Evolutionary conservation across 257 asterid genomes (phyloP), one percentile per base, ranked within the genome.

Genomic region (Verbena officinalis): DNA sequence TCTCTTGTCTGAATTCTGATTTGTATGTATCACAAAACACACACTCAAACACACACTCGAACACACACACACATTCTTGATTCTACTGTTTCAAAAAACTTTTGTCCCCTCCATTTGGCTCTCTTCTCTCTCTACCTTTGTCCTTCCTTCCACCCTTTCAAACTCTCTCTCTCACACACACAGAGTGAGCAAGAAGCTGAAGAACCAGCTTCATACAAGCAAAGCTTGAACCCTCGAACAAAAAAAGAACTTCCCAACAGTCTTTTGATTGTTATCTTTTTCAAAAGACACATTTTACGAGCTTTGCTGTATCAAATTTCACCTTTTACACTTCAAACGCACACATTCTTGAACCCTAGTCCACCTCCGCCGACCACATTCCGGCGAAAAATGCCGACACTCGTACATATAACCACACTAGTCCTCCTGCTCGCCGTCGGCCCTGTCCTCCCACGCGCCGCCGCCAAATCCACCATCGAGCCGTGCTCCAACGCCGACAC

Each of bases 391-490:
- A 73, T 69, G 73, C 54, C 56, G 42, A 15, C 56, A 45, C 68
- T 21, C 42, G 17, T 24, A 65, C 36, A 36, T n/a, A n/a, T n/a
- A n/a, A n/a, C 64, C 45, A 31, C 56, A 4, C 16, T 52, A 57
- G 16, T 67, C 31, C 31, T 74, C 62, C 51, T 77, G 49, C 59
- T 68, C 24, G 27, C 69, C 22, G 14, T 80, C 54, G 22, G 42
- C 58, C 73, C 80, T 68, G 75, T 49, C n/a, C 39, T 70, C 62
- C 65, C 78, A 55, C 85, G 55, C 63, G 67, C 81, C 57, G 31
- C 77, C 57, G 46, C 96, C 14, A 93, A 93, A 63, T 90, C 97
- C 17, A 93, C 99, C 24, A 93, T 93, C 20, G 99, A 93, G 54
- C 97, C 99, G 5, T 93, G 99, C 81, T 84, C 97, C 9, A 80